Evolutionary conservation across 176 grass and related monocot genomes (phyloP).

Genomic region (Rhynchospora breviuscula): DNA sequence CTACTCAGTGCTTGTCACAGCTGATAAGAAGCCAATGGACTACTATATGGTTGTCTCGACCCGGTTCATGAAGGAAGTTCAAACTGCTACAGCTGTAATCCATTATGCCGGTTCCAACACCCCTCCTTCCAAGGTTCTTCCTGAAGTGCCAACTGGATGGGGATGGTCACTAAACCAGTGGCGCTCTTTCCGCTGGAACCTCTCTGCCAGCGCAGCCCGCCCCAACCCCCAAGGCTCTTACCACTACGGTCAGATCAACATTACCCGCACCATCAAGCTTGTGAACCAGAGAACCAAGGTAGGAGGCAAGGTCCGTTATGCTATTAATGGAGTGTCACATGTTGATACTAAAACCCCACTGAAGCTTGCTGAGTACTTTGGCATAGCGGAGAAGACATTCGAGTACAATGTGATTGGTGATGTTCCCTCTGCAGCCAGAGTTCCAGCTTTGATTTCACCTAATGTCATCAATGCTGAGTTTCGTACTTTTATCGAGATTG

Average conservation of each 20-base stretch:
- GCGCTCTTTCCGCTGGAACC: conserved; percentile 41
- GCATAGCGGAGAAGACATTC: conserved; percentile 44
- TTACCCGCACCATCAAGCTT: conserved; percentile 39
- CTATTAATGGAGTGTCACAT: conserved; percentile 60
- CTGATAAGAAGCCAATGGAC: conserved; percentile 55
- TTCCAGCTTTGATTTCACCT: conserved; percentile 14
- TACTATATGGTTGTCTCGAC: conserved; percentile 64
- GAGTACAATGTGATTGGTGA: conserved; percentile 59
- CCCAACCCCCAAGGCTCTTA: conserved; percentile 35
- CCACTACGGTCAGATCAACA: conserved; percentile 36
- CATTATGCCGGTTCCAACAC: conserved; percentile 47
- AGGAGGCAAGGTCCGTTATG: conserved; percentile 51
- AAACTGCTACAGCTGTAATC: conserved; percentile 25
- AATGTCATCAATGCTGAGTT: conserved; percentile 49
- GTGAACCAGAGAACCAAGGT: conserved; percentile 18
- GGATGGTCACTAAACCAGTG: conserved; percentile 32
- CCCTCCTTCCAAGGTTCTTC: conserved; percentile 28
- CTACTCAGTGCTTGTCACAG: conserved; percentile 52
- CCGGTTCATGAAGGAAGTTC: conserved; percentile 35
- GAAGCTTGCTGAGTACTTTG: conserved; percentile 86
- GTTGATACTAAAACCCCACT: conserved; percentile 44
- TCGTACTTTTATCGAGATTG: conserved; percentile 56
- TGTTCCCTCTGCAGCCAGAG: conserved; percentile 21
- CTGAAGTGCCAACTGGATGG: conserved; percentile 34
- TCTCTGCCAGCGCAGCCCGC: conserved; percentile 31